Evolutionary conservation across 2,329 filamentous ascomycete genomes (phyloP).

Genomic region (Alternaria solani): DNA sequence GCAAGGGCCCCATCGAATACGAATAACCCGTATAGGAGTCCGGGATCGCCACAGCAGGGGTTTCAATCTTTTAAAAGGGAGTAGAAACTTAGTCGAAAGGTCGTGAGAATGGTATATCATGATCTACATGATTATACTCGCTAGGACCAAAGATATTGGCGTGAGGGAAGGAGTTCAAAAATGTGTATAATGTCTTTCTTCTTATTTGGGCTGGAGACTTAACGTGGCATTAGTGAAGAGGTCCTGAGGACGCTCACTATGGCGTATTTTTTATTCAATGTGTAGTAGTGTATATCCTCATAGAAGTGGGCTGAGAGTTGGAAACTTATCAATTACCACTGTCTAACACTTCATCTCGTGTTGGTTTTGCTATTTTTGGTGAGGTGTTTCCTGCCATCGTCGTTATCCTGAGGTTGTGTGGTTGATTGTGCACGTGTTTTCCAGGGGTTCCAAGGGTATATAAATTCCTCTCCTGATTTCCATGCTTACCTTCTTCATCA

Average conservation of each 20-base stretch:
- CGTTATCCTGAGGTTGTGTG: background rate
- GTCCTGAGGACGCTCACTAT: background rate
- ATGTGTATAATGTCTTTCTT: conserved; percentile 1
- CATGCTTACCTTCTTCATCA: background rate
- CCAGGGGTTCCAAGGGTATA: background rate
- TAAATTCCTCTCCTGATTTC: background rate
- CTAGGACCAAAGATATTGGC: background rate
- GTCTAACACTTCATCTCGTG: background rate
- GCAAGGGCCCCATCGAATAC: background rate
- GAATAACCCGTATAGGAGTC: conserved; percentile 28
- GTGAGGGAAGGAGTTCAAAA: background rate
- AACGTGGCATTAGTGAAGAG: background rate
- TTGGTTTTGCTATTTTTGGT: background rate
- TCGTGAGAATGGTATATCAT: background rate
- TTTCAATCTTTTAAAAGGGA: conserved; percentile 19
- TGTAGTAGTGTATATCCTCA: background rate
- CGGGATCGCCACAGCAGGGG: conserved; percentile 9
- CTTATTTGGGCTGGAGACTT: background rate
- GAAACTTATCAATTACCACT: background rate
- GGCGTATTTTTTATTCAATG: background rate
- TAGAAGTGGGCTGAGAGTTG: background rate
- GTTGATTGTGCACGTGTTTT: background rate
- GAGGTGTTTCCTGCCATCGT: background rate
- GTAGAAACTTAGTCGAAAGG: background rate
- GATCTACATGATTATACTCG: background rate